These are phyloP conservation scores for Polytolypa hystricis DNA, from an alignment of 2,329 filamentous ascomycete genomes.

Conservation along the genomic window DNA sequence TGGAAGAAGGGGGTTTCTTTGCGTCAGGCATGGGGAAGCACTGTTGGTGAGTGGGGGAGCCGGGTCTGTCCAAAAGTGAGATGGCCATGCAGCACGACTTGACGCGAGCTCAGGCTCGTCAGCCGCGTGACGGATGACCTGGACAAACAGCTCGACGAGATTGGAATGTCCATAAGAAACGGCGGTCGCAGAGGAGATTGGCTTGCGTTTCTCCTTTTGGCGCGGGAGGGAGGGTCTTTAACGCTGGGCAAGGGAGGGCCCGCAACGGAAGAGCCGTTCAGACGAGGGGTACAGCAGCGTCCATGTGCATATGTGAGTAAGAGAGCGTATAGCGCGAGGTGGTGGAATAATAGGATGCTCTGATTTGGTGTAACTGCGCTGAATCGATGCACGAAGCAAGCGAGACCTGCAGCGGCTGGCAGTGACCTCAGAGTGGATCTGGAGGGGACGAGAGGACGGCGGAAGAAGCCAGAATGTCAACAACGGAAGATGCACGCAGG, in stretches of 20 bases:
- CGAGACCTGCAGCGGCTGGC: too few species aligned
- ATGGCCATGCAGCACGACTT: constrained; percentile 30
- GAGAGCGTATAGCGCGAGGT: too few species aligned
- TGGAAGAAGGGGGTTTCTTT: too few species aligned
- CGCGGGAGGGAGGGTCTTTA: too few species aligned
- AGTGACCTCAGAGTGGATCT: too few species aligned
- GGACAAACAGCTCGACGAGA: constrained; percentile 23
- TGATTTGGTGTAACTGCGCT: constrained; percentile 2
- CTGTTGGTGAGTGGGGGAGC: constrained; percentile 25
- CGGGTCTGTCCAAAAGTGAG: constrained; percentile 29
- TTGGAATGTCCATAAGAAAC: constrained; percentile 26
- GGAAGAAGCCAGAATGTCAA: too few species aligned
- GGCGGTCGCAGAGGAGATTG: background rate
- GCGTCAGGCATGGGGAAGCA: constrained; percentile 25
- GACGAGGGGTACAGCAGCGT: background rate
- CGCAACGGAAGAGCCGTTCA: background rate
- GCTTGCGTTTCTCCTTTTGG: background rate
- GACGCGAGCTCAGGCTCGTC: constrained; percentile 18
- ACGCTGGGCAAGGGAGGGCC: too few species aligned
- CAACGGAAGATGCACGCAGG: too few species aligned
- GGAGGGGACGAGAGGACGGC: too few species aligned
- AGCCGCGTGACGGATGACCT: constrained; percentile 21
- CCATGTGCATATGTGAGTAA: constrained; percentile 3
- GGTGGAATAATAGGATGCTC: too few species aligned
- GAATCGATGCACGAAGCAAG: too few species aligned